A percentile compares a stretch with the other conserved stretches of the same genome.
These are phyloP conservation scores for Porcisia hertigi DNA, from an alignment of 208 protist species.

Conservation along the genomic window DNA sequence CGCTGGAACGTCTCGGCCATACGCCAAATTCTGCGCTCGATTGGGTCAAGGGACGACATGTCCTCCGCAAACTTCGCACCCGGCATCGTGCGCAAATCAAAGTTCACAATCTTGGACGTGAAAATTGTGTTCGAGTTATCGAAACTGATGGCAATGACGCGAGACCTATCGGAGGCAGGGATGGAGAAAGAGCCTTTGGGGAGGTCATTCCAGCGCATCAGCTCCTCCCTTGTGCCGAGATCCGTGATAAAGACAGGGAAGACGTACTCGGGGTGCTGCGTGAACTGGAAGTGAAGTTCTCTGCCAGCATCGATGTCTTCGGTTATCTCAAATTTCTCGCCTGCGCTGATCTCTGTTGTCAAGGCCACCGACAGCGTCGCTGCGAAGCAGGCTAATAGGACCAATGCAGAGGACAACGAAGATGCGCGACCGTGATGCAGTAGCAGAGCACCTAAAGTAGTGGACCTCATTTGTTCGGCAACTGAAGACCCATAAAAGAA, in stretches of 20 bases:
- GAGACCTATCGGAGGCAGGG: conserved; percentile 12
- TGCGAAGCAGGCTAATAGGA: not conserved
- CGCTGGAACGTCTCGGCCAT: conserved; percentile 35
- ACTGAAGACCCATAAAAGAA: not conserved
- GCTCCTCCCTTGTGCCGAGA: conserved; percentile 6
- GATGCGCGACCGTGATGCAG: not conserved
- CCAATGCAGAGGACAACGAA: not conserved
- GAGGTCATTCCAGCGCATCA: conserved; percentile 33
- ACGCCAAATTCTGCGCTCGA: conserved; percentile 55
- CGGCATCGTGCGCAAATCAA: conserved; percentile 47
- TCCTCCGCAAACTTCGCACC: conserved; percentile 32
- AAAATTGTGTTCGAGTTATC: conserved; percentile 56
- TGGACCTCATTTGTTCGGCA: not conserved
- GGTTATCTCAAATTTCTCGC: conserved; percentile 37
- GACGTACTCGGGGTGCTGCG: conserved; percentile 26
- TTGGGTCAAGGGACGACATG: conserved; percentile 54
- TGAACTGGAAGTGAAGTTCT: conserved; percentile 56
- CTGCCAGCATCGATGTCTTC: conserved; percentile 37
- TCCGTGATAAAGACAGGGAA: conserved; percentile 35
- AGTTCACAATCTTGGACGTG: conserved; percentile 38
- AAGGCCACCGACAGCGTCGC: conserved; percentile 22
- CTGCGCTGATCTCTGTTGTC: conserved; percentile 20
- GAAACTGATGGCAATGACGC: conserved; percentile 39
- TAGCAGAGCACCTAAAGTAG: not conserved
- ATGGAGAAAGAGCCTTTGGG: conserved; percentile 41